These are phyloP conservation scores for Colletotrichum cuscutae DNA, from an alignment of 2,329 filamentous ascomycete species.

Conservation along the genomic window DNA sequence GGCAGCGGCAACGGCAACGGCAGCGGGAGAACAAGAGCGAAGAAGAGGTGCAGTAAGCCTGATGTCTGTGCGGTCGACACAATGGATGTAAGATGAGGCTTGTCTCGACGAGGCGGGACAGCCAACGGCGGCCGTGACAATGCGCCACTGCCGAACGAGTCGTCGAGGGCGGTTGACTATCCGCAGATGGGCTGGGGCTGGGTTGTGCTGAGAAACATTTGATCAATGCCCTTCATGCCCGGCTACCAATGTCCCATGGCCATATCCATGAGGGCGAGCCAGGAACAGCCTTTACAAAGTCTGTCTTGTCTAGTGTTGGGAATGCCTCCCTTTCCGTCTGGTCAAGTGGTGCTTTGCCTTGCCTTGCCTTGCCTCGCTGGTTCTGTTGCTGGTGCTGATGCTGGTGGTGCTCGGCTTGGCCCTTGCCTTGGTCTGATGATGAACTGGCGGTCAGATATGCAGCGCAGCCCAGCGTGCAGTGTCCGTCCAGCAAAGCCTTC, in stretches of 20 bases:
- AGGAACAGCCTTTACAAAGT: constrained; percentile 12
- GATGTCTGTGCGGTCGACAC: constrained; percentile 37
- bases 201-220: constrained; percentile 26
- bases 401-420: constrained; percentile 20
- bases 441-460: constrained; percentile 62
- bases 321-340: not conserved
- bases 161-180: constrained; percentile 20
- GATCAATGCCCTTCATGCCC: constrained; percentile 33
- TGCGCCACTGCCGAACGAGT: constrained; percentile 34
- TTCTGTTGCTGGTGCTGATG: constrained; percentile 28
- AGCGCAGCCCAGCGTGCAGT: constrained; percentile 40
- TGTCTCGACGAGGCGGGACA: constrained; percentile 37
- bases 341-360: not conserved
- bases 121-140: constrained; percentile 35
- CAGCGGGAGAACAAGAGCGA: constrained; percentile 24
- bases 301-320: constrained; percentile 19
- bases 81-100: constrained; percentile 41
- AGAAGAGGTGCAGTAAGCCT: constrained; percentile 25
- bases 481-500: constrained; percentile 25
- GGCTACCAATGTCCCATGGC: not conserved
- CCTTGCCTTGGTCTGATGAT: constrained; percentile 41
- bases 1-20: constrained; percentile 29
- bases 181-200: constrained; percentile 10
- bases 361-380: not conserved
- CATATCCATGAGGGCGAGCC: constrained; percentile 5